phyloP scores from a whole-genome alignment of 1,284 basidiomycete genomes.

The Mycosarcoma maydis region DNA sequence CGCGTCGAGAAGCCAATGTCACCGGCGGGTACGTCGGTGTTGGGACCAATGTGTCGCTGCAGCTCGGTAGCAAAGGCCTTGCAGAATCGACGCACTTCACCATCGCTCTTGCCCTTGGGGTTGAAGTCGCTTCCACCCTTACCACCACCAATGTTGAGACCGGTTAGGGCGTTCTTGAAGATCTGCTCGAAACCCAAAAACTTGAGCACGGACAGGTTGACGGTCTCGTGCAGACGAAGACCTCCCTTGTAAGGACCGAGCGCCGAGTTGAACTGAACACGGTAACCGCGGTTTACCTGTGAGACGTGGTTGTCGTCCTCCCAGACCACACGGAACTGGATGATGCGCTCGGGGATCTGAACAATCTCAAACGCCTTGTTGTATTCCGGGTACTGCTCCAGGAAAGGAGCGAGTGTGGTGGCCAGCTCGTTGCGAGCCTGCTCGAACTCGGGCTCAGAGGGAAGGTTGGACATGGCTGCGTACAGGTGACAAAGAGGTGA shows the following conservation, averaged over 20 bases:
- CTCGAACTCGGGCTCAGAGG: constrained; percentile 73
- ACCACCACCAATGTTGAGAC: constrained; percentile 79
- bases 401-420: constrained; percentile 75
- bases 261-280: constrained; percentile 84
- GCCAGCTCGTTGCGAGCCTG: constrained; percentile 77
- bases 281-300: constrained; percentile 80
- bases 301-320: constrained; percentile 74
- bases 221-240: constrained; percentile 80
- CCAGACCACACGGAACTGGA: constrained; percentile 76
- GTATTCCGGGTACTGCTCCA: constrained; percentile 77
- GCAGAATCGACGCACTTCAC: constrained; percentile 79
- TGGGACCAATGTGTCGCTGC: constrained; percentile 66
- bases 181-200: constrained; percentile 85
- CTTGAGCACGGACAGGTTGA: constrained; percentile 85
- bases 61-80: constrained; percentile 53
- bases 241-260: constrained; percentile 86
- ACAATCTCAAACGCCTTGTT: constrained; percentile 77
- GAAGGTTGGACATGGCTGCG: constrained; percentile 56
- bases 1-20: constrained; percentile 76
- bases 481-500: neutral
- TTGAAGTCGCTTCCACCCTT: constrained; percentile 76
- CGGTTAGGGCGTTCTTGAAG: constrained; percentile 85
- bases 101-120: constrained; percentile 82
- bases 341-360: constrained; percentile 78
- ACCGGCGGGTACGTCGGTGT: constrained; percentile 83